Base-by-base conservation (phyloP, 352 stramenopile species). In the Plasmopara halstedii region DNA sequence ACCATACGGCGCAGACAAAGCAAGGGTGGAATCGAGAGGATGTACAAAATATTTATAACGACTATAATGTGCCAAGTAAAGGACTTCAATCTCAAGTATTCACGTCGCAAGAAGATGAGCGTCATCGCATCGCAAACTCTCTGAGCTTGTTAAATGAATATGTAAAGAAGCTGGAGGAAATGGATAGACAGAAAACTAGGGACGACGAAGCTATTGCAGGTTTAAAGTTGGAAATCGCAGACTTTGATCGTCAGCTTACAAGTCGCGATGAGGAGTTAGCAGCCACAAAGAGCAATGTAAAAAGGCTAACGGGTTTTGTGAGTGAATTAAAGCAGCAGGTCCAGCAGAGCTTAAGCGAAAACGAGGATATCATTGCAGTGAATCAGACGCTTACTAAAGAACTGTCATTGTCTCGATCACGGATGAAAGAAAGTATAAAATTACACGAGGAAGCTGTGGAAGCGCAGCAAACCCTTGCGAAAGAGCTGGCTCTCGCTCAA, bases 341-440 rank as follows among this genome's bases (percentile, higher is more conserved):
- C 19, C 50, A 66, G 7, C 40, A 46, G 14, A 59, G 26, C 27
- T 25, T 35, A 8, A 69, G 58, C 36, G 54, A 73, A 41, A 53
- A 46, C 18, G 55, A 73, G 1, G 44, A 69, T 15, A 27, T 63
- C 7, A 18, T 45, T 5, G 39, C 45, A 11, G 42, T 31, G 6
- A 76, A 72, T 32, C 25, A 64, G 31, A 62, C 36, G 6, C 35
- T 78, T 17, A 67, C 69, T 29, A 58, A 52, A 35, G 66, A 77
- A 25, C n/a, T 79, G 6, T 38, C 55, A 10, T 21, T 49, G 20
- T 34, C 48, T 15, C 48, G 53, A 44, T 49, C 41, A 19, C 35
- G 40, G 20, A 58, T 56, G 45, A 48, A 64, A 53, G 48, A 32
- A 6, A 56, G 27, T 5, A 41, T 53, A 14, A 52, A 58, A 31